Evolutionary conservation across 2,329 filamentous ascomycete species (phyloP).

Genomic region (Fusarium praegraminearum): DNA sequence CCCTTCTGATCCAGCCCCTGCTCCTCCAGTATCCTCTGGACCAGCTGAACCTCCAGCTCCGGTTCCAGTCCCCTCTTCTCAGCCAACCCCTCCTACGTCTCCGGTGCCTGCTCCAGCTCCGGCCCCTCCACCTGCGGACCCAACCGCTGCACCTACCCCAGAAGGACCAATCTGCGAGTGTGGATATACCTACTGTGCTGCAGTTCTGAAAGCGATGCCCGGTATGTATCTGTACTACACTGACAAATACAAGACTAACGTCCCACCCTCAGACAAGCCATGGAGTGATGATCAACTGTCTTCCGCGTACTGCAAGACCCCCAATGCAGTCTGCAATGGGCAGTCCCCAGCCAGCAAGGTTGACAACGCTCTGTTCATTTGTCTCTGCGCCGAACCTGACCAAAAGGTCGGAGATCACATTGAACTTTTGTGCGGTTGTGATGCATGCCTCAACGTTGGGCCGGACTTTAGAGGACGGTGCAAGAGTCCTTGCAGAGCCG

Average conservation of each 20-base stretch:
- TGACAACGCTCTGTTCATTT: slow-evolving; percentile 54
- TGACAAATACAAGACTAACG: not conserved
- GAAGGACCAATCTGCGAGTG: slow-evolving; percentile 55
- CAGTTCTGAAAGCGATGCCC: slow-evolving; percentile 53
- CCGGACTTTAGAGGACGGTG: slow-evolving; percentile 57
- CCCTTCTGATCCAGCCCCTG: slow-evolving; percentile 30
- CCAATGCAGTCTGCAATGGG: slow-evolving; percentile 51
- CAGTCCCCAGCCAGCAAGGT: slow-evolving; percentile 50
- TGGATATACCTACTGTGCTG: slow-evolving; percentile 58
- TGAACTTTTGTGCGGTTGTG: slow-evolving; percentile 56
- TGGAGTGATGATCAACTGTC: slow-evolving; percentile 52
- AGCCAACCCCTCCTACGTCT: slow-evolving; percentile 27
- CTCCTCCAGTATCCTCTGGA: not conserved
- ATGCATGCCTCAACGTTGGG: slow-evolving; percentile 55
- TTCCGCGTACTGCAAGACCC: slow-evolving; percentile 55
- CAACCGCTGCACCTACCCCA: slow-evolving; percentile 33
- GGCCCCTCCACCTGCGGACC: slow-evolving; percentile 38
- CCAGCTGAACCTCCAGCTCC: slow-evolving; percentile 12
- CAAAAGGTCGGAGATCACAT: slow-evolving; percentile 52
- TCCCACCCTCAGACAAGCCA: slow-evolving; percentile 45
- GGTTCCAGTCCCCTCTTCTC: slow-evolving; percentile 8
- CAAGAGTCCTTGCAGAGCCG: slow-evolving; percentile 52
- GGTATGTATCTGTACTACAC: slow-evolving; percentile 38
- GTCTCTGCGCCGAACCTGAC: slow-evolving; percentile 52
- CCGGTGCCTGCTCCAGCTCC: slow-evolving; percentile 37